Base-by-base conservation (phyloP, 73 alveolate genomes). In the Diophrys sp. region DNA sequence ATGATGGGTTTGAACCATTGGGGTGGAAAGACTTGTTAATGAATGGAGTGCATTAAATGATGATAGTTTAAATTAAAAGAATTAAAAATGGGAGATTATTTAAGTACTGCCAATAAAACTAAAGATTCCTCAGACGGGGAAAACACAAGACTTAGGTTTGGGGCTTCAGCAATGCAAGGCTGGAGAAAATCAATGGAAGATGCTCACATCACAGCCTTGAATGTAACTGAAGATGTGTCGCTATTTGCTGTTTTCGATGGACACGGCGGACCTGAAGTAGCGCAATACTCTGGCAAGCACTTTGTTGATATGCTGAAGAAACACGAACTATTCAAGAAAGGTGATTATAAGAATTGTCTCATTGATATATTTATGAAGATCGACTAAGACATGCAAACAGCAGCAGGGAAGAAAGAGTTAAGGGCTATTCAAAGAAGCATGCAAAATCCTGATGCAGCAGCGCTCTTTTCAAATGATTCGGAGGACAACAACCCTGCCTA, bases 161-260 rank as follows among this genome's bases (percentile, higher is more conserved):
- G 94, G 54, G 94, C 94, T 56, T 74, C 92, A 28, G 96, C 90
- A n/a, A 94, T 95, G 99, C 97, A 95, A 81, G 99, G 98, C 27
- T 90, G 93, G 91, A 73, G 89, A 31, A 90, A 83, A 66, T 73
- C 95, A 28, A 91, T 82, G 97, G 99, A 95, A 84, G 99, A 95
- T 62, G 97, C 97, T 18, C 97, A 95, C 67, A 75, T 95, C 57
- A 73, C 89, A 32, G 75, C 73, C 27, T 62, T 78, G 27, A 90
- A 83, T 33, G 67, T 74, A 29, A 95, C 86, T 34, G 86, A 75
- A 53, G 81, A 78, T 5, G 69, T 54, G 27, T 32, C 82, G 1
- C 74, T 91, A 44, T 91, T 91, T 71, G 97, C 95, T 33, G 87
- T 91, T 34, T 88, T 91, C 56, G 97, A 91, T 80, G 97, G 97